Base-by-base conservation (phyloP, 371 early-diverging fungal species). In the Mucor indicus region DNA sequence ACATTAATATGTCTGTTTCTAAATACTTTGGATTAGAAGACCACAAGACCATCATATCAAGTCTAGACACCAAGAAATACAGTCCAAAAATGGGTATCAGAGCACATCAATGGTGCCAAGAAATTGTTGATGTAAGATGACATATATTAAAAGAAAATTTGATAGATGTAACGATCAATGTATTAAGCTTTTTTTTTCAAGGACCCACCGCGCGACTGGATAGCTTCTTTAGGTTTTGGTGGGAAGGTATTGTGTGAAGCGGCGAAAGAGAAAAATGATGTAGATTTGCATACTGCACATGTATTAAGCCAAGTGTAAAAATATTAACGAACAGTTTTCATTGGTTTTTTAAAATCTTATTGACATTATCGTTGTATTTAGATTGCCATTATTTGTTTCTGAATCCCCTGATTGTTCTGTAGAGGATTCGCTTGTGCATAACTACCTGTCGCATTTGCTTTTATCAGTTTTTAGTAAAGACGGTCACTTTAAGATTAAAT, bases 381-480 rank as follows among this genome's bases (percentile, higher is more conserved):
- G 40, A 23, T 17, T 50, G 12, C 36, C 50, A 42, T 24, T 37
- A 12, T 50, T 50, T 27, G 23, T 52, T 37, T 31, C 38, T 44
- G 44, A 32, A 30, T 38, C 38, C 11, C 52, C 52, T 30, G 44
- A 44, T 44, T 19, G 39, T 38, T 52, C 52, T 22, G 38, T 52
- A 15, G 39, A 52, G 24, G 45, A 44, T 23, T 38, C 32, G 6
- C 19, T 29, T 38, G 44, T 52, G 11, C 39, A 44, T 5, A 36
- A 44, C 31, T 29, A 38, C 20, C n/a, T 40, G 10, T 49, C 40
- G 19, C 41, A 30, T 20, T 21, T 35, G 24, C 41, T 49, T 32
- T 4, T 24, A 23, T 31, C 48, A 21, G 22, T 48, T 39, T 48
- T 49, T 33, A 33, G 41, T 24, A 33, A 30, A 42, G 50, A 50